Evolutionary conservation across 495 filamentous ascomycete species (phyloP), one percentile per base, ranked within the genome.

Genomic region (Paragyromitra xinjiangensis): DNA sequence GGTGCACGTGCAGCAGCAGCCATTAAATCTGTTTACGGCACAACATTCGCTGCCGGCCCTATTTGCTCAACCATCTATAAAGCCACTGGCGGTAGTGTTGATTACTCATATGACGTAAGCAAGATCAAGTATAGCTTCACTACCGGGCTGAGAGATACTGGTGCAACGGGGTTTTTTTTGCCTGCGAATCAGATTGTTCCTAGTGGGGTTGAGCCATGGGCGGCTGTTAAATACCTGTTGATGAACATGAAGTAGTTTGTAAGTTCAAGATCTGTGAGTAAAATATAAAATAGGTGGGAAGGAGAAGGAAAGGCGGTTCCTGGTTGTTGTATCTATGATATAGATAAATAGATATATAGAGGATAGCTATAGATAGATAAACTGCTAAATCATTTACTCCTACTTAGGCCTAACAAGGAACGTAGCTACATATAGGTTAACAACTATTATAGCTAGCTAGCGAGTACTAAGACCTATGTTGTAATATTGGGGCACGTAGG

Each of bases 61-160:
- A 87, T 86, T 58, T 91, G 89, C 82, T 71, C 81, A 6, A 90
- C 88, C n/a, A 83, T 91, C 71, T 91, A 91, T 79, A 82, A 87
- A 65, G 87, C 87, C 0, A 88, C 87, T 3, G 89, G 89, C 2
- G 82, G 82, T 71, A 85, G 84, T 26, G 83, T 87, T 11, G 89
- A 91, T 75, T 91, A 90, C 50, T 79, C 87, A 42, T 84, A 84
- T 19, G 87, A 88, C 45, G 86, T 88, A 0, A 84, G 81, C 24
- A 83, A 84, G 44, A 85, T 87, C 6, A 85, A 88, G 73, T 90
- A 85, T 34, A 84, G 85, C 16, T 91, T 87, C 78, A 89, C 89
- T 0, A 83, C 86, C 22, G 89, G 90, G 85, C 81, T 91, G 84
- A 72, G 85, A 80, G 79, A 87, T 73, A 86, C 83, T 55, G 84